These are phyloP conservation scores for Phytophthora boehmeriae DNA, from an alignment of 352 stramenopile species.

Conservation along the genomic window DNA sequence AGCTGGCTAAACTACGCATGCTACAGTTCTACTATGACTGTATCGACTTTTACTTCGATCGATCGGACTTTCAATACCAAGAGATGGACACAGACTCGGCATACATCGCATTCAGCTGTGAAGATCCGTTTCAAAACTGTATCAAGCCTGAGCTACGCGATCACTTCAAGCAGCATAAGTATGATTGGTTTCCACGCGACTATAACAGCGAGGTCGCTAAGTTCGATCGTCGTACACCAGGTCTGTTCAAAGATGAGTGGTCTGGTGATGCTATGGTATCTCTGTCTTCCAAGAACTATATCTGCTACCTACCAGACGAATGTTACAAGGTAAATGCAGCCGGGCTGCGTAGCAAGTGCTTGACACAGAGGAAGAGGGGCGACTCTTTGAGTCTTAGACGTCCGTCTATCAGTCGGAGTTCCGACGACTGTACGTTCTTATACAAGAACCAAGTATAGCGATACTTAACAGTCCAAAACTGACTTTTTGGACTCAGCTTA, in stretches of 20 bases:
- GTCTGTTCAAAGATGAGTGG: constrained; percentile 32
- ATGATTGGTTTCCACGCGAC: neutral
- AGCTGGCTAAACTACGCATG: neutral
- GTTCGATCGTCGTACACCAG: constrained; percentile 15
- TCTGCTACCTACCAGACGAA: constrained; percentile 31
- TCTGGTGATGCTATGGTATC: constrained; percentile 21
- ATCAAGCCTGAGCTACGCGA: constrained; percentile 18
- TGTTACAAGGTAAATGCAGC: constrained; percentile 14
- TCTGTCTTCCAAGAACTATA: constrained; percentile 29
- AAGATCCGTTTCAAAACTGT: constrained; percentile 2
- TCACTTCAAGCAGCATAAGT: constrained; percentile 2
- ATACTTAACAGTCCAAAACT: no score
- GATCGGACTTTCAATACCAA: no score
- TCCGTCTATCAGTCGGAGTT: no score
- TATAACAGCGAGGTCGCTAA: neutral
- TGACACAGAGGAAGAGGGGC: no score
- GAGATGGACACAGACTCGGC: neutral
- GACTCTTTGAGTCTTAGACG: no score
- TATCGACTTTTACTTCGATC: no score
- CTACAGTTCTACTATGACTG: no score
- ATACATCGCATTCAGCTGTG: constrained; percentile 9
- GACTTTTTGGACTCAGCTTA: no score
- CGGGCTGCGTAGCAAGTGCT: no score
- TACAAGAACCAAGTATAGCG: no score
- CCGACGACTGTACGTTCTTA: no score